phyloP scores from a whole-genome alignment of 2,329 filamentous ascomycete species.

The Colletotrichum falcatum region DNA sequence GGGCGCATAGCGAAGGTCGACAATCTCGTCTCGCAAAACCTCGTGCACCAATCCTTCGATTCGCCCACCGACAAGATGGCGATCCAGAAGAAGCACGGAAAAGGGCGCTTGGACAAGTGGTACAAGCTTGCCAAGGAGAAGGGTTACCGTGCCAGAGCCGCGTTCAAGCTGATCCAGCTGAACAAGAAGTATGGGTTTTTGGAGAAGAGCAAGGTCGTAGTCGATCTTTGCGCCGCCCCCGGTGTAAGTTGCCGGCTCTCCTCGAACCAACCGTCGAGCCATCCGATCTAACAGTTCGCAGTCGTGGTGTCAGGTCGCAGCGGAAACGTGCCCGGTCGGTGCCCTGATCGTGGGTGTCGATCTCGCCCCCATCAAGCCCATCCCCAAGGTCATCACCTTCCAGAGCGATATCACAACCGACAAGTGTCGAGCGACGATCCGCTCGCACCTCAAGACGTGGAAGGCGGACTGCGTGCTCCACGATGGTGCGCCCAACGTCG shows the following conservation, averaged over 20 bases:
- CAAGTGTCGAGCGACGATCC: conserved; percentile 91
- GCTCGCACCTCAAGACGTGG: conserved; percentile 92
- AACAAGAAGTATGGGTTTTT: conserved; percentile 99
- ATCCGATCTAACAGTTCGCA: conserved; percentile 47
- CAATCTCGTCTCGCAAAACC: conserved; percentile 10
- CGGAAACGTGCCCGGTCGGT: conserved; percentile 91
- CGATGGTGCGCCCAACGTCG: conserved; percentile 97
- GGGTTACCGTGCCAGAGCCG: conserved; percentile 93
- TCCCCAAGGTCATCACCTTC: conserved; percentile 93
- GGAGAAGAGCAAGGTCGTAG: conserved; percentile 93
- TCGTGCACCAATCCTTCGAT: conserved; percentile 12
- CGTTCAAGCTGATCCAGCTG: conserved; percentile 97
- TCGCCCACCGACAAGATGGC: conserved; percentile 71
- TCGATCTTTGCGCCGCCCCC: conserved; percentile 97
- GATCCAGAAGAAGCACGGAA: conserved; percentile 98
- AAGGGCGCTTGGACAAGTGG: conserved; percentile 98
- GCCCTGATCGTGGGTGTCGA: conserved; percentile 96
- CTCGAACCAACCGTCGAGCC: conserved; percentile 6
- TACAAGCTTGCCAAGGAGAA: conserved; percentile 99
- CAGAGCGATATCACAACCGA: conserved; percentile 98
- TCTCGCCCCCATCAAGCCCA: conserved; percentile 93
- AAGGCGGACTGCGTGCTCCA: conserved; percentile 96
- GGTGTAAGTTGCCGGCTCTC: conserved; percentile 70
- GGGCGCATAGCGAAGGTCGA: conserved; percentile 14
- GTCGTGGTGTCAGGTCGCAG: conserved; percentile 97